Evolutionary conservation across 176 grass and related monocot genomes (phyloP), one percentile per base, ranked within the genome.

Genomic region (Oryza longistaminata): DNA sequence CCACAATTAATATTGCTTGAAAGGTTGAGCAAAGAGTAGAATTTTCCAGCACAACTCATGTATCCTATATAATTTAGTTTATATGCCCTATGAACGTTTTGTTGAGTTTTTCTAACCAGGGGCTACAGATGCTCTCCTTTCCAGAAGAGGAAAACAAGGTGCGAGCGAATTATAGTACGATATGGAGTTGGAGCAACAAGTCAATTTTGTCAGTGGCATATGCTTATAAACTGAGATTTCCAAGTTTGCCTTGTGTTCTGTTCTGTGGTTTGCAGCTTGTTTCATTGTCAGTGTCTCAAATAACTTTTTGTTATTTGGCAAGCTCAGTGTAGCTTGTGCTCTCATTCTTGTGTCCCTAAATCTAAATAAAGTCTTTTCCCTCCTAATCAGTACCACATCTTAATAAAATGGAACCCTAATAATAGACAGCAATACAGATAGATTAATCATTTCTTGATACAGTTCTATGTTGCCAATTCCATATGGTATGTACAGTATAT

Each of bases 1-100:
- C 85, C 49, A 42, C 71, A 42, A 79, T 44, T 69, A 46, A 71
- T 87, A 48, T 81, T 81, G 79, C 74, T 52, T 42, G 69, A 58
- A 82, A 46, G 46, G 15, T 55, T 78, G 73, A 77, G 21, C 48
- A 42, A 27, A 34, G 1, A 35, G 39, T 33, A 66, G 70, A 53
- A 66, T 60, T 77, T 71, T 88, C 50, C 64, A 76, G 66, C 66
- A 40, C 33, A 85, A 72, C 60, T 73, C 46, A 39, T 73, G 33
- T 45, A 40, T 77, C 58, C 34, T 24, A 33, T 55, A 0, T n/a
- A 76, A 58, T 42, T 19, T 55, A 53, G 67, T 76, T 76, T 69
- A 1, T 26, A 35, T 53, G 22, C 3, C 82, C 73, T 73, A 61
- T 53, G 42, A 45, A 52, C 17, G 74, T 81, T 52, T 9, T 33